phyloP scores from a whole-genome alignment of 805 yeast genomes.

The Metschnikowia cubensis region DNA sequence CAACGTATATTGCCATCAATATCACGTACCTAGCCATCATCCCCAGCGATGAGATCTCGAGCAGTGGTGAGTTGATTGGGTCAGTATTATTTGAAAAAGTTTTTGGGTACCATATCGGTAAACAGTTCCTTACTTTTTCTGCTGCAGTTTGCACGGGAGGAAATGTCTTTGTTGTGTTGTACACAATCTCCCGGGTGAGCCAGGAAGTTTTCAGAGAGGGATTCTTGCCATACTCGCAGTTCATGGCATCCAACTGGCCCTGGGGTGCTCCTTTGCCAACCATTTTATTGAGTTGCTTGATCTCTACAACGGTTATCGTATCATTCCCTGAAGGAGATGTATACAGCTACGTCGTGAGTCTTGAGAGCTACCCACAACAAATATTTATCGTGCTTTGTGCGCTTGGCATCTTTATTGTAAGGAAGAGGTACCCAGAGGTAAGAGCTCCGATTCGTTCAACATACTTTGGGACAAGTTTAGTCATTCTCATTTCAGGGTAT shows the following conservation, averaged over 20 bases:
- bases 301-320: constrained; percentile 39
- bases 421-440: constrained; percentile 46
- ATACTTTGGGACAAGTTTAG: constrained; percentile 43
- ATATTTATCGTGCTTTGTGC: constrained; percentile 50
- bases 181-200: constrained; percentile 56
- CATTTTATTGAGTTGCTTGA: constrained; percentile 38
- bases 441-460: constrained; percentile 52
- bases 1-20: constrained; percentile 51
- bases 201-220: constrained; percentile 68
- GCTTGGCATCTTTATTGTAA: constrained; percentile 52
- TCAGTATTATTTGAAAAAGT: constrained; percentile 54
- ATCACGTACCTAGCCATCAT: constrained; percentile 54
- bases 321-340: constrained; percentile 46
- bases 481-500: constrained; percentile 44
- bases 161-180: constrained; percentile 57
- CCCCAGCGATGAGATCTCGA: constrained; percentile 48
- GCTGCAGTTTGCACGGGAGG: constrained; percentile 62
- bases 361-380: constrained; percentile 51
- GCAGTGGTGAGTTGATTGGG: constrained; percentile 57
- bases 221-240: constrained; percentile 48
- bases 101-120: constrained; percentile 50
- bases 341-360: constrained; percentile 47
- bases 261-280: constrained; percentile 54
- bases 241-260: constrained; percentile 55
- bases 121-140: constrained; percentile 50